A percentile compares a stretch with the other conserved stretches of the same genome.
These are phyloP conservation scores for Rhynchospora tenuis DNA, from an alignment of 176 grass and related monocot genomes.

Conservation along the genomic window DNA sequence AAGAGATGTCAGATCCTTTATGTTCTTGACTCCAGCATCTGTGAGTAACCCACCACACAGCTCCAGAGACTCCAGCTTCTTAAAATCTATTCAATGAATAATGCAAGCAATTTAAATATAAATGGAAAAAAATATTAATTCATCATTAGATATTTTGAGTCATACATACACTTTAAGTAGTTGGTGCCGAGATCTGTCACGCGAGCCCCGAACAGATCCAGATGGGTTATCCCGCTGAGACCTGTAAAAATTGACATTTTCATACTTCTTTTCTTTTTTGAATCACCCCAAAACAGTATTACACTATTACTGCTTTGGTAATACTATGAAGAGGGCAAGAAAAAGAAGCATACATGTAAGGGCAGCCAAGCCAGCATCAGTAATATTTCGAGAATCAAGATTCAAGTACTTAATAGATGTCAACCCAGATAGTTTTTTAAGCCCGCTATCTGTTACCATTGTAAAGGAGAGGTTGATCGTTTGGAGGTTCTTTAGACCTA, in stretches of 20 bases:
- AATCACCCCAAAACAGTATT: too few relatives aligned
- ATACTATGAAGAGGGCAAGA: not conserved
- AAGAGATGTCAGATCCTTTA: slow-evolving; percentile 82
- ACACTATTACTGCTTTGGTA: not conserved
- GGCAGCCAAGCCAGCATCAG: slow-evolving; percentile 72
- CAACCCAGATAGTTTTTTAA: slow-evolving; percentile 76
- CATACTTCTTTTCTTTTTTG: not conserved
- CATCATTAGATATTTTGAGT: not conserved
- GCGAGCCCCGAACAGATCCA: slow-evolving; percentile 90
- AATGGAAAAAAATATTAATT: not conserved
- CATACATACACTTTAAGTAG: slow-evolving; percentile 69
- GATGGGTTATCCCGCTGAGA: slow-evolving; percentile 86
- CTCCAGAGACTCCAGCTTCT: slow-evolving; percentile 82
- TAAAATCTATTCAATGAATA: slow-evolving; percentile 59
- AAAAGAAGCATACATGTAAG: slow-evolving; percentile 53
- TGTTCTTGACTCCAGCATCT: slow-evolving; percentile 86
- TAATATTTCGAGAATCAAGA: slow-evolving; percentile 84
- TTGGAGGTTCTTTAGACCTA: slow-evolving; percentile 68
- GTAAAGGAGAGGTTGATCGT: slow-evolving; percentile 91
- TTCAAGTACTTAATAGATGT: slow-evolving; percentile 69
- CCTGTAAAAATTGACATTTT: slow-evolving; percentile 33
- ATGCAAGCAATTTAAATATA: not conserved
- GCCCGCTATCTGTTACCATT: slow-evolving; percentile 56
- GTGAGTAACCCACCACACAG: slow-evolving; percentile 73
- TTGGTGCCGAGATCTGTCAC: slow-evolving; percentile 78